phyloP scores from a whole-genome alignment of 192 early-diverging fungal species.

The Backusella tuberculispora region DNA sequence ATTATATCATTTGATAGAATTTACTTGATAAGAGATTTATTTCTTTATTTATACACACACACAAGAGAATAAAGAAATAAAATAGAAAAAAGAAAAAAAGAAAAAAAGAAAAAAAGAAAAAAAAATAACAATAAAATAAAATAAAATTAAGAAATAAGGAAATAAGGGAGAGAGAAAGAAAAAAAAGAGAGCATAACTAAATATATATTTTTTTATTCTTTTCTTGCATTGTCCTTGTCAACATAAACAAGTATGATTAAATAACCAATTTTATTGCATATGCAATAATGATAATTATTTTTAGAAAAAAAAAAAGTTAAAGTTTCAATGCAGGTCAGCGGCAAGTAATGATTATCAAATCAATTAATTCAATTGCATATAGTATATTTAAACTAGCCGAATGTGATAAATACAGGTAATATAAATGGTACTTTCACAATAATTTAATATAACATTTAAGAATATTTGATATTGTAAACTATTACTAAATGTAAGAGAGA shows the following conservation, averaged over 20 bases:
- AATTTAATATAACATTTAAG: background rate
- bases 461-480: background rate
- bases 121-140: background rate
- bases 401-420: background rate
- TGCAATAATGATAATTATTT: background rate
- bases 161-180: background rate
- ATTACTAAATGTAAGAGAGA: background rate
- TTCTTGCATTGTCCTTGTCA: conserved; percentile 6
- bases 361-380: conserved; percentile 7
- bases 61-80: background rate
- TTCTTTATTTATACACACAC: background rate
- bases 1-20: background rate
- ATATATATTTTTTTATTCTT: background rate
- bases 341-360: background rate
- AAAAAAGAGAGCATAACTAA: background rate
- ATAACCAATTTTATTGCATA: conserved; percentile 7
- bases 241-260: background rate
- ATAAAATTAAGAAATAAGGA: background rate
- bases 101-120: background rate
- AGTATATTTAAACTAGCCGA: background rate
- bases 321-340: background rate
- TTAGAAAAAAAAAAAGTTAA: background rate
- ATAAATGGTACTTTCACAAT: background rate
- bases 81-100: background rate
- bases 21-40: background rate